A percentile compares a stretch with the other conserved stretches of the same genome.
phyloP scores from a whole-genome alignment of 2,329 filamentous ascomycete species.

The Ophiocordyceps australis region DNA sequence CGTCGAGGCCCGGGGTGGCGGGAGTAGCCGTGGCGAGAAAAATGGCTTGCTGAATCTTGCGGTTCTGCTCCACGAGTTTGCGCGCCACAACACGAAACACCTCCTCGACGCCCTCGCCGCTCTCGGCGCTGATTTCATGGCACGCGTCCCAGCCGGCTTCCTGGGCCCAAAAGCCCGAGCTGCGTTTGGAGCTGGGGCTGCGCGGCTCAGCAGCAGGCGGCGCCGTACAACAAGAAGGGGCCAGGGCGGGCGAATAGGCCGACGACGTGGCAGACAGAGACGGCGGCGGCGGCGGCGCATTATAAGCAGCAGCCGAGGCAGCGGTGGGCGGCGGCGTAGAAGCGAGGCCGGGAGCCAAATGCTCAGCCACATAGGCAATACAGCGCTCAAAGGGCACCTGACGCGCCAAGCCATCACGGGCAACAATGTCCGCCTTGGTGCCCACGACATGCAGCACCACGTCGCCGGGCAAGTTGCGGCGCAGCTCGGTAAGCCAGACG shows the following conservation, averaged over 20 bases:
- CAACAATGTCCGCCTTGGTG: constrained; percentile 82
- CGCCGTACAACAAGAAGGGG: neutral
- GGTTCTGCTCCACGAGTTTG: constrained; percentile 46
- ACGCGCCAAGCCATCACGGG: constrained; percentile 58
- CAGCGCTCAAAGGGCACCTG: constrained; percentile 89
- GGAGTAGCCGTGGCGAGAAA: constrained; percentile 34
- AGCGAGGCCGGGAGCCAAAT: constrained; percentile 55
- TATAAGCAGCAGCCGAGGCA: constrained; percentile 6
- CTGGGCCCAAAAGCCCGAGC: constrained; percentile 73
- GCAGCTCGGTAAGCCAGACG: constrained; percentile 72
- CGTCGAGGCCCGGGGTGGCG: constrained; percentile 26
- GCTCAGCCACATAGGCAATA: constrained; percentile 88
- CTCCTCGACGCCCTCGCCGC: constrained; percentile 88
- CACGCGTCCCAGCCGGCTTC: constrained; percentile 94
- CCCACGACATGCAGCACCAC: constrained; percentile 89
- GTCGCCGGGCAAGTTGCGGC: constrained; percentile 57
- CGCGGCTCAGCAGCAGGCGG: constrained; percentile 23
- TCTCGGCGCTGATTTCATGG: constrained; percentile 90
- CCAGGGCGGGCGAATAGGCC: neutral
- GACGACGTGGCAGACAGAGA: too few species aligned
- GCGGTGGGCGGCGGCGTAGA: constrained; percentile 52
- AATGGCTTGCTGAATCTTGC: constrained; percentile 41
- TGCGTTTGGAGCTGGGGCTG: constrained; percentile 45
- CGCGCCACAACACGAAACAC: constrained; percentile 61
- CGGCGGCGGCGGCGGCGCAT: too few species aligned